Conservation (phyloP, 2,329 filamentous ascomycete genomes). For the Microsporum canis region DNA sequence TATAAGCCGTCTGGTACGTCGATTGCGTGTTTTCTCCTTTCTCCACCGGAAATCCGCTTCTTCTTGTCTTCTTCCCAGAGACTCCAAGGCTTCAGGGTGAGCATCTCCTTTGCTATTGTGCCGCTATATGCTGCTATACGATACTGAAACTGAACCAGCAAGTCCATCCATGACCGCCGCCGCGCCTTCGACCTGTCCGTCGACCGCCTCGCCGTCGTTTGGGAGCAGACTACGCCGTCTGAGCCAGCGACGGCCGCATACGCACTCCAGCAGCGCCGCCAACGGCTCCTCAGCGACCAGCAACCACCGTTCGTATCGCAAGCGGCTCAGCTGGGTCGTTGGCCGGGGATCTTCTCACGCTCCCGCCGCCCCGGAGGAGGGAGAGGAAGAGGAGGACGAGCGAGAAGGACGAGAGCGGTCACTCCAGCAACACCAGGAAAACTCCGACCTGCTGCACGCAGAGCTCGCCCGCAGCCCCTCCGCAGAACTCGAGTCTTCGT, state of each 20-base stretch:
- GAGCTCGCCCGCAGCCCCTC: not conserved
- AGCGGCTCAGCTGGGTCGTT: slow-evolving; percentile 28
- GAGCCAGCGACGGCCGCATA: slow-evolving; percentile 32
- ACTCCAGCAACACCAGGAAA: not conserved
- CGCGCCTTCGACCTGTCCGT: slow-evolving; percentile 2
- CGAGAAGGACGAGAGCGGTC: slow-evolving; percentile 6
- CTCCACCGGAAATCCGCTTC: not conserved
- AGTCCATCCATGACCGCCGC: slow-evolving; percentile 8
- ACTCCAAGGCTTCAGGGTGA: too few relatives aligned
- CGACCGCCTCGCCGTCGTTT: slow-evolving; percentile 9
- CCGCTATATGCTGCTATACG: too few relatives aligned
- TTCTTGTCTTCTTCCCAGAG: not conserved
- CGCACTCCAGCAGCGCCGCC: slow-evolving; percentile 18
- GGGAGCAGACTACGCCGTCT: slow-evolving; percentile 25
- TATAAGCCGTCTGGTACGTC: too few relatives aligned
- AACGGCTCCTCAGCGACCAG: slow-evolving; percentile 19
- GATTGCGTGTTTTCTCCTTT: too few relatives aligned
- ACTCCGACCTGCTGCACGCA: slow-evolving; percentile 2
- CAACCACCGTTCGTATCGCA: slow-evolving; percentile 24
- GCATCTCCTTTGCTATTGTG: not conserved
- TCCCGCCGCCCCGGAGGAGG: slow-evolving; percentile 17
- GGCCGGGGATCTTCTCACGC: slow-evolving; percentile 20
- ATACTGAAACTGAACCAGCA: not conserved
- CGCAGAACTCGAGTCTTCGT: not conserved
- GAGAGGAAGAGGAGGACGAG: not conserved